Evolutionary conservation across 2,329 filamentous ascomycete species (phyloP).

Genomic region (Cucurbitaria berberidis): DNA sequence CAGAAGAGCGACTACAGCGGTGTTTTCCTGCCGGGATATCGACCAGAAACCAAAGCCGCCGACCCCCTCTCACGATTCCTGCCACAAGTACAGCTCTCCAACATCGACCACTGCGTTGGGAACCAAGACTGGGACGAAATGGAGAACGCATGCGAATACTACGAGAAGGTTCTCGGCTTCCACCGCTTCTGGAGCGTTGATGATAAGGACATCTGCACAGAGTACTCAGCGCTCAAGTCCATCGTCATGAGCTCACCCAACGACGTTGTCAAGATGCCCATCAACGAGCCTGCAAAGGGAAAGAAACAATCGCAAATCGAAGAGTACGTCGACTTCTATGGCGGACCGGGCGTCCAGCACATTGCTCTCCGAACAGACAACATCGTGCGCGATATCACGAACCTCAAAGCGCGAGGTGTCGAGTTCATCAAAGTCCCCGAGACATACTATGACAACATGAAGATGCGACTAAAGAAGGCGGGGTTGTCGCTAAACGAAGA

Average conservation of each 20-base stretch:
- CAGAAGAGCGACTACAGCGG: slow-evolving; percentile 74
- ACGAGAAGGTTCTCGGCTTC: slow-evolving; percentile 88
- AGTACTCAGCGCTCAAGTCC: slow-evolving; percentile 85
- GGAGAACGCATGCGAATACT: slow-evolving; percentile 70
- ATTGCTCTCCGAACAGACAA: slow-evolving; percentile 83
- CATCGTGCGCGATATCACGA: slow-evolving; percentile 78
- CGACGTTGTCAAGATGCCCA: slow-evolving; percentile 94
- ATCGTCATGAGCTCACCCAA: slow-evolving; percentile 90
- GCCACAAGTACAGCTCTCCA: slow-evolving; percentile 68
- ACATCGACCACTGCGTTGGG: slow-evolving; percentile 94
- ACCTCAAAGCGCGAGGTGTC: slow-evolving; percentile 83
- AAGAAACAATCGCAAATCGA: slow-evolving; percentile 95
- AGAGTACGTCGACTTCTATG: slow-evolving; percentile 85
- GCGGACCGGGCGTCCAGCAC: slow-evolving; percentile 89
- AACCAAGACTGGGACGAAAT: slow-evolving; percentile 97
- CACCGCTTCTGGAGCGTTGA: slow-evolving; percentile 98
- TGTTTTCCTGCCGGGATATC: slow-evolving; percentile 83
- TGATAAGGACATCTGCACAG: slow-evolving; percentile 89
- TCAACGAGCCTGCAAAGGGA: slow-evolving; percentile 91
- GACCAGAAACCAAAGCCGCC: slow-evolving; percentile 53
- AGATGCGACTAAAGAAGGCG: slow-evolving; percentile 69
- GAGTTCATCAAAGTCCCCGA: slow-evolving; percentile 90
- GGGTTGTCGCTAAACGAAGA: slow-evolving; percentile 73
- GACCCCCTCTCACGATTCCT: slow-evolving; percentile 60
- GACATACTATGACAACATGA: slow-evolving; percentile 85